Evolutionary conservation across 805 yeast species (phyloP).

Genomic region (Myxozyma monticola): DNA sequence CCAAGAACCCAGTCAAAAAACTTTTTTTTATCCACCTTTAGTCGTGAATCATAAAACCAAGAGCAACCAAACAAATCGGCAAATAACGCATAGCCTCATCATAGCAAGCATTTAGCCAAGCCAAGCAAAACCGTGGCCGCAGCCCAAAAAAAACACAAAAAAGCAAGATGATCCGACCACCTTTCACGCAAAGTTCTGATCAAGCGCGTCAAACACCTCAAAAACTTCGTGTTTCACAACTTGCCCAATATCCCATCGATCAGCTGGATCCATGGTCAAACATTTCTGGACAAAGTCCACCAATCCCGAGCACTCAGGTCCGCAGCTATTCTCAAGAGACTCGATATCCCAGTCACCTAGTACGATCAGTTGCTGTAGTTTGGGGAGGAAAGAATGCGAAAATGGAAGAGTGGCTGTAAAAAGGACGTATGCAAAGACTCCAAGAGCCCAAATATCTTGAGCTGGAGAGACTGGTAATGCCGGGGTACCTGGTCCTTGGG

Average conservation of each 20-base stretch:
- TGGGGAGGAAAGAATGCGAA: constrained; percentile 78
- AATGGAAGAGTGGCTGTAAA: constrained; percentile 76
- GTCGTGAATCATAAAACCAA: no score
- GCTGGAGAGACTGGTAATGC: constrained; percentile 44
- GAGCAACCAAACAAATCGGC: no score
- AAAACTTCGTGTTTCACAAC: constrained; percentile 34
- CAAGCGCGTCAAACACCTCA: not conserved
- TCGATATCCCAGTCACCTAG: constrained; percentile 54
- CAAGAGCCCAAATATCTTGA: constrained; percentile 85
- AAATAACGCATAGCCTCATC: no score
- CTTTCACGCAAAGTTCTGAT: no score
- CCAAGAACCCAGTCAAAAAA: no score
- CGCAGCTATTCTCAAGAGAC: not conserved
- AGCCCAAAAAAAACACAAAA: no score
- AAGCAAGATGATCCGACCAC: no score
- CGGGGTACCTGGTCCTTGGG: constrained; percentile 58
- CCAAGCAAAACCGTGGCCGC: no score
- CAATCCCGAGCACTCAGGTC: constrained; percentile 17
- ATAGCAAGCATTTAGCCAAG: no score
- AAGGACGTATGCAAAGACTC: constrained; percentile 74
- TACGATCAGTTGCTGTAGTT: constrained; percentile 68
- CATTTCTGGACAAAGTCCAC: constrained; percentile 52
- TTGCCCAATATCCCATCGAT: constrained; percentile 52
- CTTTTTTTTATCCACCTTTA: no score
- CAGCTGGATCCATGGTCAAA: constrained; percentile 51